These are phyloP conservation scores for Zea luxurians DNA, from an alignment of 176 grass and related monocot genomes.

Conservation along the genomic window DNA sequence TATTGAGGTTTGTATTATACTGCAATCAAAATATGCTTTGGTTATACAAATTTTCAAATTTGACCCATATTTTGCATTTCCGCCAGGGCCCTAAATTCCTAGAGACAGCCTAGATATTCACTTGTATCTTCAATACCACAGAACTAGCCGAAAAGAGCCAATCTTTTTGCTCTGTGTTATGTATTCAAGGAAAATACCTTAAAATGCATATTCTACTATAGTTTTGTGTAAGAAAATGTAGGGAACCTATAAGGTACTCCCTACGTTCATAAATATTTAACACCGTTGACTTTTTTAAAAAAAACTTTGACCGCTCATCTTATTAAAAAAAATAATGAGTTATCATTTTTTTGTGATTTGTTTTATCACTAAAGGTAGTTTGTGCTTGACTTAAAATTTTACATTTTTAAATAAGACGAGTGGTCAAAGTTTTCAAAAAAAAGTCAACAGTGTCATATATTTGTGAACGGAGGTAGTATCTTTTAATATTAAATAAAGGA, in stretches of 20 bases:
- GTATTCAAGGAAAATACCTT: conserved; percentile 21
- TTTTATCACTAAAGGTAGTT: too few species aligned
- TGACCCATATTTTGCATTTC: neutral
- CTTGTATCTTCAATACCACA: neutral
- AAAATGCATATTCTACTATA: conserved; percentile 23
- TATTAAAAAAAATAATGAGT: too few species aligned
- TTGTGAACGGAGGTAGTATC: too few species aligned
- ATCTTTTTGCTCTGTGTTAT: neutral
- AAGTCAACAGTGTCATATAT: too few species aligned
- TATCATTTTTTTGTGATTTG: too few species aligned
- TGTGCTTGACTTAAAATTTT: too few species aligned
- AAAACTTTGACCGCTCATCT: too few species aligned
- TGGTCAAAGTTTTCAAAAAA: too few species aligned
- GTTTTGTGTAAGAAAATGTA: neutral
- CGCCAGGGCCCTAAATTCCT: neutral
- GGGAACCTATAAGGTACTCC: neutral
- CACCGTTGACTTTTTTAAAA: too few species aligned
- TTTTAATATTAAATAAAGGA: conserved; percentile 27
- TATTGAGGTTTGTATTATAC: neutral
- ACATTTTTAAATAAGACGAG: too few species aligned
- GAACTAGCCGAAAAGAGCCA: conserved; percentile 4
- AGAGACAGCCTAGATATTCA: neutral
- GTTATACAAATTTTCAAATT: neutral
- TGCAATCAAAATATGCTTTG: neutral
- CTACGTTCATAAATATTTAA: too few species aligned